Base-by-base conservation (phyloP, 805 yeast species). In the Candida mattraensis region DNA sequence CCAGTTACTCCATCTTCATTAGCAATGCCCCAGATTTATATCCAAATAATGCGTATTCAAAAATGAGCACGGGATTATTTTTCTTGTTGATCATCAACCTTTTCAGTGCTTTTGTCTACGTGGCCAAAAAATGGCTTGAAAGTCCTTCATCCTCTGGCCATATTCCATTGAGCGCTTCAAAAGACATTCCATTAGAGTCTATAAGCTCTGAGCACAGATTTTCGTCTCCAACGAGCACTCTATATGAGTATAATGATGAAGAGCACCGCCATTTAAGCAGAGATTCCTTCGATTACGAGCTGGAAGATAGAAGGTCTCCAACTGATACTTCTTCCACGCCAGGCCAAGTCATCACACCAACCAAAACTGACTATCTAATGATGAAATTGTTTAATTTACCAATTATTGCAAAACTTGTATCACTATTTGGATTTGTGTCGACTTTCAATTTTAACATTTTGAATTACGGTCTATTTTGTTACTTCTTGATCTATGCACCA, bases 11-110 rank as follows among this genome's bases (percentile, higher is more conserved):
- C 33, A 61, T 80, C 7, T 87, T 80, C 53, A 72, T 76, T 25
- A 57, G 66, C 4, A 66, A 81, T 12, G 80, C 79, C 16, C 83
- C 85, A 0, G 68, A 72, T 37, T 64, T 87, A 50, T 91, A 87
- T 56, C 95, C 95, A 1, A 68, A 72, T 25, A 86, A 86, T 54
- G 81, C 83, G 1, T 88, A 88, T 60, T 63, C 75, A 10, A 74
- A 70, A 50, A 78, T 85, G 77, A 72, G 83, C 16, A 64, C 74
- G 53, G 72, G 84, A 8, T 60, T 87, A 40, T 60, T 82, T 8
- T 54, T 80, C 32, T 58, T 78, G 8, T 59, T 79, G 2, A 39
- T 71, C 2, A 60, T 66, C 2, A 95, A 86, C 46, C 75, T 72
- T 53, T 42, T 66, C 9, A 54, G 76, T 12, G 80, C 87, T 0